These are phyloP conservation scores for Tuber magnatum DNA, from an alignment of 495 filamentous ascomycete genomes.

Conservation along the genomic window DNA sequence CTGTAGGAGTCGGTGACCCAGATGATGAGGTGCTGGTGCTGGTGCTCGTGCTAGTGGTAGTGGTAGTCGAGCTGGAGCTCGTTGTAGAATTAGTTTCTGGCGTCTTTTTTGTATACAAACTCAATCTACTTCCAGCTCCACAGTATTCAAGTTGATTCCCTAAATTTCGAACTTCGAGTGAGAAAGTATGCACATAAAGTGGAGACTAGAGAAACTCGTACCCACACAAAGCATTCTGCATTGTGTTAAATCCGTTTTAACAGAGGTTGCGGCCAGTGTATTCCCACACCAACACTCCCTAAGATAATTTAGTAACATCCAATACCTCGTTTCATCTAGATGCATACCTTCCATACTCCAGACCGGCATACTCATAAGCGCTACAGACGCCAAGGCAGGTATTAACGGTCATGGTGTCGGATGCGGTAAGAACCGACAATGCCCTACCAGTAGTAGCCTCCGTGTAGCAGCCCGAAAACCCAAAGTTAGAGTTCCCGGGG, in stretches of 20 bases:
- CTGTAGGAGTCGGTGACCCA: slow-evolving; percentile 8
- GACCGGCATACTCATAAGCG: slow-evolving; percentile 40
- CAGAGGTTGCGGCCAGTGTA: slow-evolving; percentile 16
- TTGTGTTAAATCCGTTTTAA: slow-evolving; percentile 5
- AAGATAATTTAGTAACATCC: not conserved
- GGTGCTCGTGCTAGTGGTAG: not conserved
- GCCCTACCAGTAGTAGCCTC: slow-evolving; percentile 37
- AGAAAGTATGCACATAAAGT: not conserved
- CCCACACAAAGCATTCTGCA: slow-evolving; percentile 21
- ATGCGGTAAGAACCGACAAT: slow-evolving; percentile 17
- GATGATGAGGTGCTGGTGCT: not conserved
- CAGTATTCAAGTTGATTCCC: not conserved
- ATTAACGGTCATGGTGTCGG: slow-evolving; percentile 16
- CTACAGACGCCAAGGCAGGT: slow-evolving; percentile 35
- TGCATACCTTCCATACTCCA: slow-evolving; percentile 31
- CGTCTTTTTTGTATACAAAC: not conserved
- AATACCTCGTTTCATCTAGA: not conserved
- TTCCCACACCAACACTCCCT: slow-evolving; percentile 36
- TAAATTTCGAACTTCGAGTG: not conserved
- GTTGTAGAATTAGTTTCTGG: not conserved
- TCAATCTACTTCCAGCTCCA: not conserved
- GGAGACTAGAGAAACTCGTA: not conserved
- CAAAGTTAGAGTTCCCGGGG: slow-evolving; percentile 19
- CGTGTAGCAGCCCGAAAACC: slow-evolving; percentile 36
- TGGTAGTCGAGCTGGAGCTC: not conserved